Base-by-base conservation (phyloP, 371 early-diverging fungal species). In the Mortierella sp. region DNA sequence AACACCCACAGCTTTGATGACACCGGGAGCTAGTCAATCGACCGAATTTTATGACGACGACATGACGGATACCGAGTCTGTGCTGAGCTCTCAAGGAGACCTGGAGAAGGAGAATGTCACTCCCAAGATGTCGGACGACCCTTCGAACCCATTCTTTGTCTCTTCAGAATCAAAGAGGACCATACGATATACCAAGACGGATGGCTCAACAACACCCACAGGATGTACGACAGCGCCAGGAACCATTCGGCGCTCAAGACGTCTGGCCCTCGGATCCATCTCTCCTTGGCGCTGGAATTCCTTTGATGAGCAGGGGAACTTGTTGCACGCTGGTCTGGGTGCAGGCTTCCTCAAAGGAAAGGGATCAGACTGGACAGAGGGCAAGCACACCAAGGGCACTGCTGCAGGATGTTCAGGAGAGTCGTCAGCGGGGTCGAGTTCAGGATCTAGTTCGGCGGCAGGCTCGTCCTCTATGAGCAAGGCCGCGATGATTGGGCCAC, bases 281-380 rank as follows among this genome's bases (percentile, higher is more conserved):
- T 84, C 84, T 21, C 84, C 84, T 4, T 81, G 84, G 81, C 78
- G 81, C 16, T 84, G 84, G 84, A 84, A 84, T 71, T 68, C 77
- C 1, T 75, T 81, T 63, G 80, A 76, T 21, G 80, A 79, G 16
- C 72, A 80, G 0, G 48, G 65, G 0, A 71, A 32, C n/a, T 46
- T 75, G 2, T 7, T 75, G 49, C 56, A 63, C 24, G 46, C 70
- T 18, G 29, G 63, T 29, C 55, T 43, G 48, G 71, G 38, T 7
- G 65, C 38, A 8, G 72, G 49, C 4, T 21, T 32, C 27, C 4
- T n/a, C 3, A 46, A 71, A 44, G 71, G 48, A 43, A 76, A 74
- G 12, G 77, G 77, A 3, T 75, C 79, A 16, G 83, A 78, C 18
- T 83, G 83, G 83, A 72, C 73, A 29, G 83, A 83, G 18, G 68